Percentiles rank a stretch among this genome's conserved stretches.
These are phyloP conservation scores for Daedaleopsis sinensis DNA, from an alignment of 768 basidiomycete species.

Conservation along the genomic window DNA sequence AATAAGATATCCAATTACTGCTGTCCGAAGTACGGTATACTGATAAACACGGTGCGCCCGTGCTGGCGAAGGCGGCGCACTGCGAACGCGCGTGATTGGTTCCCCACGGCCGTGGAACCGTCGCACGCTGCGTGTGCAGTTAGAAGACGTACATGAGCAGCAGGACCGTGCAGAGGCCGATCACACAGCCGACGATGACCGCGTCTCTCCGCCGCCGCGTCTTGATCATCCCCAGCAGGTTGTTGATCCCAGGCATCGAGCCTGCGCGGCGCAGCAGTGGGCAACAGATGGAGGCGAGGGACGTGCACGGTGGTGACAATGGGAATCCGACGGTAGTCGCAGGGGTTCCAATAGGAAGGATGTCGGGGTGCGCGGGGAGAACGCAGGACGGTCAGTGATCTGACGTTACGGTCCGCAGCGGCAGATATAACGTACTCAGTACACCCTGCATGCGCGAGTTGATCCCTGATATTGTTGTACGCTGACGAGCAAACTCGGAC, in stretches of 20 bases:
- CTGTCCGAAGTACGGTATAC: neutral
- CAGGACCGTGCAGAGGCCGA: constrained; percentile 78
- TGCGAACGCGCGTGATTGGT: neutral
- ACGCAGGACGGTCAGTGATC: neutral
- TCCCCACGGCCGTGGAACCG: neutral
- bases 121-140: neutral
- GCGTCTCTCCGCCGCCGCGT: constrained; percentile 87
- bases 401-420: neutral
- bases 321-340: neutral
- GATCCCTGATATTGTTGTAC: constrained; percentile 72
- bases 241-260: constrained; percentile 94
- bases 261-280: constrained; percentile 41
- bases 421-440: constrained; percentile 60
- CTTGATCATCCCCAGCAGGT: constrained; percentile 89
- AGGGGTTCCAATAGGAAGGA: neutral
- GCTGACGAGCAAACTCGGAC: constrained; percentile 86
- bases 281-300: neutral
- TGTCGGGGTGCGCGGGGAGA: constrained; percentile 1
- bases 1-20: constrained; percentile 2
- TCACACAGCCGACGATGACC: constrained; percentile 85
- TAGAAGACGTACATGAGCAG: constrained; percentile 53
- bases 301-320: neutral
- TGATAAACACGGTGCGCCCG: neutral
- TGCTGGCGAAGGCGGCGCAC: neutral
- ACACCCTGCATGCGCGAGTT: constrained; percentile 85